phyloP scores from a whole-genome alignment of 2,329 filamentous ascomycete species.

The Scleromitrula shiraiana region DNA sequence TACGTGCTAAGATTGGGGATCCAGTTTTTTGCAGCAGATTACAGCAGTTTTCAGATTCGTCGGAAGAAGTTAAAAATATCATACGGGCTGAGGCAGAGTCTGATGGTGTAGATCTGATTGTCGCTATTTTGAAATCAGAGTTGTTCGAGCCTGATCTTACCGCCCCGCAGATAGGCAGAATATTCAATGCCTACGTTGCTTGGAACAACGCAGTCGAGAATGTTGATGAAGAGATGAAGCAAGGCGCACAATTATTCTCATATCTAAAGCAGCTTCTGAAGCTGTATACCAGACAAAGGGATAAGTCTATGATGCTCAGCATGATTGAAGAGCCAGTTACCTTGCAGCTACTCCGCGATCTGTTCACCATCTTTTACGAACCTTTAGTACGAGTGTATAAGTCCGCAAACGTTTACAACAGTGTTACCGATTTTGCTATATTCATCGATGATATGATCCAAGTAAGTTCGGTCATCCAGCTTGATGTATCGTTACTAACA shows the following conservation, averaged over 20 bases:
- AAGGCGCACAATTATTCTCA: slow-evolving; percentile 87
- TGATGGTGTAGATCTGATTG: slow-evolving; percentile 77
- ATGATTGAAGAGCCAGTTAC: slow-evolving; percentile 97
- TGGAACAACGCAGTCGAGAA: slow-evolving; percentile 95
- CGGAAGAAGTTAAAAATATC: slow-evolving; percentile 64
- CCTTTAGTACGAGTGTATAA: slow-evolving; percentile 96
- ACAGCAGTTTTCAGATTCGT: slow-evolving; percentile 66
- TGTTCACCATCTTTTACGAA: slow-evolving; percentile 99
- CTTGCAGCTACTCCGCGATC: slow-evolving; percentile 85
- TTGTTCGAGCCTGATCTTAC: slow-evolving; percentile 63
- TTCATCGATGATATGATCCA: slow-evolving; percentile 91
- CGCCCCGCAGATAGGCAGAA: slow-evolving; percentile 67
- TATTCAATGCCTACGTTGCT: slow-evolving; percentile 92
- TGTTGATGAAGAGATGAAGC: slow-evolving; percentile 76
- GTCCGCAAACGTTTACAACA: slow-evolving; percentile 95
- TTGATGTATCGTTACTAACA: slow-evolving; percentile 13
- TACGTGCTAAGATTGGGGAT: slow-evolving; percentile 74
- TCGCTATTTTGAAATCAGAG: slow-evolving; percentile 76
- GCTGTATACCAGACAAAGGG: slow-evolving; percentile 79
- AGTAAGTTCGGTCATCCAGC: slow-evolving; percentile 38
- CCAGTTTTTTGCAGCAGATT: slow-evolving; percentile 72
- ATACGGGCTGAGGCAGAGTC: slow-evolving; percentile 65
- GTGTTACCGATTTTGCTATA: slow-evolving; percentile 88
- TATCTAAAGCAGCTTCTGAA: slow-evolving; percentile 93
- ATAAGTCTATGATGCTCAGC: slow-evolving; percentile 95